phyloP scores from a whole-genome alignment of 768 basidiomycete species.

The Sistotremastrum suecicum region DNA sequence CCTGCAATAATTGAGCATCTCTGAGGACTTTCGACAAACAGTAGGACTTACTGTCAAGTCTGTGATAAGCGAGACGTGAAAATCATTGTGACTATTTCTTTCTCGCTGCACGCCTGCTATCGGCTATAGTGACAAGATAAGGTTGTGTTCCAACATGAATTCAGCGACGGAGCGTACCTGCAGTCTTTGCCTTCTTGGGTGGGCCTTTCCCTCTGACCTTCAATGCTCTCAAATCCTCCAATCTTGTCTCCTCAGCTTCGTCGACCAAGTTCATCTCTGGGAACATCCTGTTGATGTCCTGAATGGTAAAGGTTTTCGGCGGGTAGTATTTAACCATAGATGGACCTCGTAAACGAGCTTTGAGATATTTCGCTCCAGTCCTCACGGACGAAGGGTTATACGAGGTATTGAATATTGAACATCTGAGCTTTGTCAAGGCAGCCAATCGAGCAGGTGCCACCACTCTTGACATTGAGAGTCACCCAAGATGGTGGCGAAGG shows the following conservation, averaged over 20 bases:
- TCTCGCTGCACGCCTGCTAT: too few species aligned
- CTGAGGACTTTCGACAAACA: too few species aligned
- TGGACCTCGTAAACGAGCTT: constrained; percentile 67
- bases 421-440: constrained; percentile 49
- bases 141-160: neutral
- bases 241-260: constrained; percentile 49
- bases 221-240: constrained; percentile 52
- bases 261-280: constrained; percentile 49
- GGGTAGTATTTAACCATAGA: constrained; percentile 82
- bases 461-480: too few species aligned
- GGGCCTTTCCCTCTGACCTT: constrained; percentile 72
- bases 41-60: too few species aligned
- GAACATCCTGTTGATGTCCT: constrained; percentile 33
- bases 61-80: too few species aligned
- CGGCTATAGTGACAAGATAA: too few species aligned
- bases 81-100: too few species aligned
- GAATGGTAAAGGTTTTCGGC: constrained; percentile 31
- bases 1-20: too few species aligned
- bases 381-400: constrained; percentile 75
- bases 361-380: constrained; percentile 87
- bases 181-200: constrained; percentile 64
- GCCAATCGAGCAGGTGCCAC: constrained; percentile 39
- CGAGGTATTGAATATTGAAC: constrained; percentile 69
- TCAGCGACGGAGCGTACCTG: constrained; percentile 30
- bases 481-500: too few species aligned